phyloP scores from a whole-genome alignment of 768 basidiomycete genomes.

The Tulasnella sp. region DNA sequence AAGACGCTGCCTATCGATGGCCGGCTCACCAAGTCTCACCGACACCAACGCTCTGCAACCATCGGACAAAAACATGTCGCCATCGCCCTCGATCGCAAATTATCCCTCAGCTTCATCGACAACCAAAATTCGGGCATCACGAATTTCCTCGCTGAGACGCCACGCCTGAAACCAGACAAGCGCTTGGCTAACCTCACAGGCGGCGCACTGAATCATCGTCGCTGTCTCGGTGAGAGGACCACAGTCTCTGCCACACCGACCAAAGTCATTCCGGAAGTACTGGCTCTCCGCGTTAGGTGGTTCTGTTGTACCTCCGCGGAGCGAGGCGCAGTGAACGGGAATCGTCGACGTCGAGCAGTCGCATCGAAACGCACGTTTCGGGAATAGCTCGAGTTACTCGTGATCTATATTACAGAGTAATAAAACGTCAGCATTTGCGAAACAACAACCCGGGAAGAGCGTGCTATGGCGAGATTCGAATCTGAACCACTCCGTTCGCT shows the following conservation, averaged over 20 bases:
- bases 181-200: conserved; percentile 68
- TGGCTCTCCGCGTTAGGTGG: conserved; percentile 58
- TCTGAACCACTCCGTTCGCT: conserved; percentile 13
- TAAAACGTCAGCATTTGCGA: background rate
- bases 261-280: conserved; percentile 79
- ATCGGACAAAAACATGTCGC: conserved; percentile 75
- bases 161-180: too few relatives aligned
- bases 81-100: conserved; percentile 52
- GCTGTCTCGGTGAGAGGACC: conserved; percentile 73
- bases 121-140: conserved; percentile 2
- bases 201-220: conserved; percentile 87
- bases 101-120: conserved; percentile 28
- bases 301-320: conserved; percentile 53
- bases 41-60: conserved; percentile 84
- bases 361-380: conserved; percentile 80
- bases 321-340: conserved; percentile 65
- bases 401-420: conserved; percentile 26
- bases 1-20: background rate
- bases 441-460: background rate
- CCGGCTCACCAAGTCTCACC: conserved; percentile 59
- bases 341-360: conserved; percentile 77
- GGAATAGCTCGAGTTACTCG: conserved; percentile 82
- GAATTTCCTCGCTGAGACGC: background rate
- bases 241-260: conserved; percentile 72
- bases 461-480: conserved; percentile 11